Percentiles rank a stretch among this genome's conserved stretches.
Conservation (phyloP, 139 green algal genomes). For the Picochlorum sp. region DNA sequence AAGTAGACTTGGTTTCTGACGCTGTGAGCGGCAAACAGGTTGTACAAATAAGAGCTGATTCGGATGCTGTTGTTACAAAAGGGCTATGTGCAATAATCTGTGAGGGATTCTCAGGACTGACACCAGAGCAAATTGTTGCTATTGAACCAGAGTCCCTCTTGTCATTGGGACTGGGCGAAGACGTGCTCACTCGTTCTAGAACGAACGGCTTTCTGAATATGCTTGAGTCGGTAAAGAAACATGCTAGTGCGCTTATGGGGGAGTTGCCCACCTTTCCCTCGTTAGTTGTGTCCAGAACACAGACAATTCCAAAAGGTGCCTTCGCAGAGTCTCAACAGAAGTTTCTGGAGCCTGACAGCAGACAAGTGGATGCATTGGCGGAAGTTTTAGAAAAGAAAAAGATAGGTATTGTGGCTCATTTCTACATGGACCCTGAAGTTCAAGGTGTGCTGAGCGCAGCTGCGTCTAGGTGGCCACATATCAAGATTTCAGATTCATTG, state of each 20-base stretch:
- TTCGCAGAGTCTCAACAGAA: conserved; percentile 78
- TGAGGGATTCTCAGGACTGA: conserved; percentile 45
- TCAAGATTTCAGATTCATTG: conserved; percentile 90
- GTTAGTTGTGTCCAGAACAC: conserved; percentile 52
- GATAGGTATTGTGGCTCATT: conserved; percentile 98
- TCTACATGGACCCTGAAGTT: conserved; percentile 99
- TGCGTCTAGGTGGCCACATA: conserved; percentile 74
- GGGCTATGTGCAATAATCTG: conserved; percentile 65
- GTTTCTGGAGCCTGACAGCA: conserved; percentile 37
- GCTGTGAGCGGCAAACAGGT: no score
- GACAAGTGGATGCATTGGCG: conserved; percentile 28
- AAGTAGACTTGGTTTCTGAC: neutral
- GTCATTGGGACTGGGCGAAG: conserved; percentile 29
- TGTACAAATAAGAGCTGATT: conserved; percentile 45
- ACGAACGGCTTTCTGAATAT: conserved; percentile 75
- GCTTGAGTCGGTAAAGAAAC: conserved; percentile 61
- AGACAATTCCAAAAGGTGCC: conserved; percentile 36
- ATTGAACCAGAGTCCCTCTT: conserved; percentile 18
- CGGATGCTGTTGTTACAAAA: conserved; percentile 61
- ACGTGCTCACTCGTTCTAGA: conserved; percentile 48
- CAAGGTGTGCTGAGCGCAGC: conserved; percentile 85
- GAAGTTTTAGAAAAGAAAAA: conserved; percentile 62
- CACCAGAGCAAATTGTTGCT: conserved; percentile 45
- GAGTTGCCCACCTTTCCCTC: conserved; percentile 76
- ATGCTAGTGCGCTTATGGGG: conserved; percentile 29